These are phyloP conservation scores for Trichoderma arundinaceum DNA, from an alignment of 2,329 filamentous ascomycete genomes.

Conservation along the genomic window DNA sequence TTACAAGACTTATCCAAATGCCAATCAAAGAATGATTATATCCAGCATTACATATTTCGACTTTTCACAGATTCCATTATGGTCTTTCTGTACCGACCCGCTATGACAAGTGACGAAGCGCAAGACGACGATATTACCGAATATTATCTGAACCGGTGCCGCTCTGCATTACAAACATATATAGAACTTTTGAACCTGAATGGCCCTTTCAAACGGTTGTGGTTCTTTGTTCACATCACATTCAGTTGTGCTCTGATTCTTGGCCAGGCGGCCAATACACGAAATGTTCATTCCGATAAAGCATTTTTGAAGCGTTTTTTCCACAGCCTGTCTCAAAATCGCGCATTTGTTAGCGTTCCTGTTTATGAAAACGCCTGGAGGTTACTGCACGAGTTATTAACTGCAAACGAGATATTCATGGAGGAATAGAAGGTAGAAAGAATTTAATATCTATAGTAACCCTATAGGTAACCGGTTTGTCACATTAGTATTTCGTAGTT, in stretches of 20 bases:
- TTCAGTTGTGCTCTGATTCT: conserved; percentile 19
- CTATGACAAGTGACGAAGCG: conserved; percentile 1
- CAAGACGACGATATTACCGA: conserved; percentile 1
- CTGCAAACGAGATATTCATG: background rate
- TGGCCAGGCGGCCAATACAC: background rate
- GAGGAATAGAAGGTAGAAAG: background rate
- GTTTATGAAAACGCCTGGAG: conserved; percentile 21
- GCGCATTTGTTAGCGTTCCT: conserved; percentile 3
- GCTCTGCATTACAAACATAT: conserved; percentile 16
- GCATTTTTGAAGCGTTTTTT: conserved; percentile 22
- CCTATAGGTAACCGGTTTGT: no score
- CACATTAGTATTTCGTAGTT: no score
- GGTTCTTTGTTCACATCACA: conserved; percentile 25
- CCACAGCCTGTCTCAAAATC: conserved; percentile 6
- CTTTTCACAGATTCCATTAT: conserved; percentile 15
- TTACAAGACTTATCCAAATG: conserved; percentile 16
- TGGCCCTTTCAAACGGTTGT: conserved; percentile 5
- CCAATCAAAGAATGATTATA: conserved; percentile 19
- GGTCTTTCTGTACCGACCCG: conserved; percentile 13
- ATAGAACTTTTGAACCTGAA: conserved; percentile 13
- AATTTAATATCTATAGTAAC: no score
- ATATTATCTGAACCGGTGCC: conserved; percentile 15
- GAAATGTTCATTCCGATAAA: conserved; percentile 1
- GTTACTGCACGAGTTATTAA: background rate
- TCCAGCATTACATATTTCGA: conserved; percentile 17